Conservation (phyloP, 805 yeast species). For the Starmerella lactis-condensi region DNA sequence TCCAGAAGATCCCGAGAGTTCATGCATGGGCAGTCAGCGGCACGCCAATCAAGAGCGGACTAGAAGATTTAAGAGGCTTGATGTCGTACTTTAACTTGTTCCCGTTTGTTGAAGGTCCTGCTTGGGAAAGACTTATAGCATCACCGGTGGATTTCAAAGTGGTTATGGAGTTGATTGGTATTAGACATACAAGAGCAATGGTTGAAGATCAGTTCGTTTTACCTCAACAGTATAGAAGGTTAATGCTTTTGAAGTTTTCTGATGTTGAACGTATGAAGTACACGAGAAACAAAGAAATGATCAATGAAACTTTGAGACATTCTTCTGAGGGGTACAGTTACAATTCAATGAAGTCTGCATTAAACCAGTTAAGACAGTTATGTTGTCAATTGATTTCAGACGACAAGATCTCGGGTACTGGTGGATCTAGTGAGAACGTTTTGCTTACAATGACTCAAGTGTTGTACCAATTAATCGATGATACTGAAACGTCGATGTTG, state of each 20-base stretch:
- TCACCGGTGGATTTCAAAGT: slow-evolving; percentile 29
- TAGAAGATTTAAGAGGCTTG: slow-evolving; percentile 53
- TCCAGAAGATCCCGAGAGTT: slow-evolving; percentile 57
- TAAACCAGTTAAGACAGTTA: no score
- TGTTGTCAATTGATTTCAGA: no score
- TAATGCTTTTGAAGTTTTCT: slow-evolving; percentile 57
- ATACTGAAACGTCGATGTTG: slow-evolving; percentile 30
- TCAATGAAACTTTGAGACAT: no score
- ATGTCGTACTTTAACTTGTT: slow-evolving; percentile 43
- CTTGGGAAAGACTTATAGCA: slow-evolving; percentile 27
- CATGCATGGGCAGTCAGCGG: slow-evolving; percentile 98
- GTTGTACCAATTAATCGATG: slow-evolving; percentile 41
- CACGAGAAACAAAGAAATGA: no score
- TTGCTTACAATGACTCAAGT: slow-evolving; percentile 47
- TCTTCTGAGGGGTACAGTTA: no score
- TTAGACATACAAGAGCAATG: slow-evolving; percentile 73
- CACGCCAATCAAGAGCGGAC: slow-evolving; percentile 58
- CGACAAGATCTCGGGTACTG: no score
- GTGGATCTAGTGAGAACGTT: slow-evolving; percentile 8
- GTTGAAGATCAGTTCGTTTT: slow-evolving; percentile 57
- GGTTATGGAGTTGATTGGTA: slow-evolving; percentile 36
- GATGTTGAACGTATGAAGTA: slow-evolving; percentile 76
- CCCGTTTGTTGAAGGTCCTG: slow-evolving; percentile 39
- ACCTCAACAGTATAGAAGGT: slow-evolving; percentile 58
- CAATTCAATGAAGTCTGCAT: no score